Base-by-base conservation (phyloP, 2,329 filamentous ascomycete species). In the Dothideomycetes sp. region DNA sequence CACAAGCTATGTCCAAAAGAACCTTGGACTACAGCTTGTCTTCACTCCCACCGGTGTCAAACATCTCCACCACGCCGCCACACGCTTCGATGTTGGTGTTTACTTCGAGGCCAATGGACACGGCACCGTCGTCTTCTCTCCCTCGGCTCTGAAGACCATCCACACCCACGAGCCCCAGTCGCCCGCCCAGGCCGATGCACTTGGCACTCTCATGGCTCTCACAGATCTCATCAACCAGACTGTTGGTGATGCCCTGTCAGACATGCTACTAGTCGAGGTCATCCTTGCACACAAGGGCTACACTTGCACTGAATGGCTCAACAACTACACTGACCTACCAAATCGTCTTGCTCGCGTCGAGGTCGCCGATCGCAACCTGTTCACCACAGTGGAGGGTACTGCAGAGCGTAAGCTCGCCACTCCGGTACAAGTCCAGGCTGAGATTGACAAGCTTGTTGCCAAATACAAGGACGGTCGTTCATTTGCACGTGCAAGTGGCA, bases 41-140 rank as follows among this genome's bases (percentile, higher is more conserved):
- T 94, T 84, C 72, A 96, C 91, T 1, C 80, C 86, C 11, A 98
- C 91, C 1, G 91, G 91, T 49, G 91, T 98, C 46, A 98, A 98
- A 71, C 84, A 95, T 64, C 75, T 98, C 47, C 91, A 98, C 65
- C 91, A 96, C 57, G 91, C 86, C n/a, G 91, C 91, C 30, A 79
- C 84, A 54, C 84, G 88, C 49, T 94, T 93, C 52, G 91, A 98
- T 54, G 80, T 96, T 40, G 91, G 91, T 42, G 86, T 96, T 38
- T 98, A 98, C 68, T 98, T 98, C 55, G 91, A 98, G 68, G 91
- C 91, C 48, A 98, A 98, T 58, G 91, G 91, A 19, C 91, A 98
- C 62, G 91, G 91, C 49, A 98, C 91, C 8, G 83, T 96, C 27
- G 80, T 96, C 40, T 98, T 98, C 71, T 94, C 85, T 1, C 76